Evolutionary conservation across 2,329 filamentous ascomycete genomes (phyloP), one percentile per base, ranked within the genome.

Genomic region (Claviceps maximensis): DNA sequence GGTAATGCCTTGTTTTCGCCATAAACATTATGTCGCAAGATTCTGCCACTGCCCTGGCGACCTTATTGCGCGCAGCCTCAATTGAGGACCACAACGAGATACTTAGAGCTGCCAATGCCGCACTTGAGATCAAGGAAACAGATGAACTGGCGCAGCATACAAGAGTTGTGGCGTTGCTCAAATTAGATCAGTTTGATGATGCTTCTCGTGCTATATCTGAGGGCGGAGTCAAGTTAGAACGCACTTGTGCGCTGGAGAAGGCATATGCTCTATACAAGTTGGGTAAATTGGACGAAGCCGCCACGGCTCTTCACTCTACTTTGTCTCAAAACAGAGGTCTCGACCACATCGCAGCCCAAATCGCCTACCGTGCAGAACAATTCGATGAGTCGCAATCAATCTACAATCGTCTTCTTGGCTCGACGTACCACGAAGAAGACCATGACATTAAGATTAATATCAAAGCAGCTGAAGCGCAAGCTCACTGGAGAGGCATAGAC

Each of bases 181-280:
- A 89, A 65, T 79, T 93, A 60, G 88, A 93, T 68, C 84, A 87
- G 54, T 93, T 85, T 67, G 80, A 86, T 54, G 87, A 93, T 66
- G 86, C 86, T 47, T 72, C 89, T 48, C 80, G 80, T 55, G 77
- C 80, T 53, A 77, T 91, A 55, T 78, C 82, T 55, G 79, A 82
- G 38, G 81, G 75, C 19, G 81, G 82, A 49, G 72, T 78, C 54
- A 73, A 71, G 57, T 69, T 90, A 54, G 79, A 83, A 63, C 71
- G 77, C 41, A 69, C 70, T 54, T 87, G 83, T 58, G 63, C 70
- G 17, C 74, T 90, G 45, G 87, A 90, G 67, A 83, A 83, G 64
- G 80, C 85, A 2, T 94, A 94, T 71, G 84, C 86, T n/a, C 75
- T 90, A 21, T 94, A 93, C 71, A 93, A 90, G 71, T 78, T 80